These are phyloP conservation scores for Penicillium samsonianum DNA, from an alignment of 495 filamentous ascomycete species.

Conservation along the genomic window DNA sequence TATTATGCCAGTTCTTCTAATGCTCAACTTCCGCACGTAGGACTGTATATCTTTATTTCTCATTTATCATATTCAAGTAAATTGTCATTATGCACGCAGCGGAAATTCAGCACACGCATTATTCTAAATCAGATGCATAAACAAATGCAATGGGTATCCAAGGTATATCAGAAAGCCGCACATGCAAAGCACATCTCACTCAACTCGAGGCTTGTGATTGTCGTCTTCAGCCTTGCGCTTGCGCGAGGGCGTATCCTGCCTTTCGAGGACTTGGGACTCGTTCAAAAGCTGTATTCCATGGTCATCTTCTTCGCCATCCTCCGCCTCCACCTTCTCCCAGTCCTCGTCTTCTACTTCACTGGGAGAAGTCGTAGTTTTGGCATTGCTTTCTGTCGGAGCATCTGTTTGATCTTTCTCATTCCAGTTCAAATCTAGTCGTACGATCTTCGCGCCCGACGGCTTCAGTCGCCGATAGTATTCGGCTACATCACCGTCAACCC, in stretches of 20 bases:
- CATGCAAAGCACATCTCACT: slow-evolving; percentile 13
- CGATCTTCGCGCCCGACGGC: slow-evolving; percentile 76
- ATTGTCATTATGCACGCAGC: slow-evolving; percentile 3
- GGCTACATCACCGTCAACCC: slow-evolving; percentile 55
- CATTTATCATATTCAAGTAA: background rate
- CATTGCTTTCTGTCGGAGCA: slow-evolving; percentile 2
- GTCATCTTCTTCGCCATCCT: slow-evolving; percentile 41
- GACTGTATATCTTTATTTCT: background rate
- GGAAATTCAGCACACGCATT: slow-evolving; percentile 12
- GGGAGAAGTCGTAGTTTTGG: slow-evolving; percentile 1
- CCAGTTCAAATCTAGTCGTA: slow-evolving; percentile 53
- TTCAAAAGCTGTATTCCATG: slow-evolving; percentile 38
- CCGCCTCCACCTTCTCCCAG: slow-evolving; percentile 49
- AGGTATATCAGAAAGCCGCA: slow-evolving; percentile 11
- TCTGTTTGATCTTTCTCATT: slow-evolving; percentile 11
- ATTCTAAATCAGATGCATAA: slow-evolving; percentile 12
- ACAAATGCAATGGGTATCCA: slow-evolving; percentile 20
- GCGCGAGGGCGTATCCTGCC: slow-evolving; percentile 26
- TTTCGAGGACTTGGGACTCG: slow-evolving; percentile 36
- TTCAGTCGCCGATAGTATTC: slow-evolving; percentile 84
- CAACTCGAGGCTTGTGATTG: slow-evolving; percentile 11
- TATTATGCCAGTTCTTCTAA: background rate
- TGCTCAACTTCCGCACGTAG: background rate
- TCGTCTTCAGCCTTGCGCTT: slow-evolving; percentile 48
- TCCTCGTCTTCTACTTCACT: slow-evolving; percentile 36